phyloP scores from a whole-genome alignment of 192 early-diverging fungal species.

The Backusella macrospora region DNA sequence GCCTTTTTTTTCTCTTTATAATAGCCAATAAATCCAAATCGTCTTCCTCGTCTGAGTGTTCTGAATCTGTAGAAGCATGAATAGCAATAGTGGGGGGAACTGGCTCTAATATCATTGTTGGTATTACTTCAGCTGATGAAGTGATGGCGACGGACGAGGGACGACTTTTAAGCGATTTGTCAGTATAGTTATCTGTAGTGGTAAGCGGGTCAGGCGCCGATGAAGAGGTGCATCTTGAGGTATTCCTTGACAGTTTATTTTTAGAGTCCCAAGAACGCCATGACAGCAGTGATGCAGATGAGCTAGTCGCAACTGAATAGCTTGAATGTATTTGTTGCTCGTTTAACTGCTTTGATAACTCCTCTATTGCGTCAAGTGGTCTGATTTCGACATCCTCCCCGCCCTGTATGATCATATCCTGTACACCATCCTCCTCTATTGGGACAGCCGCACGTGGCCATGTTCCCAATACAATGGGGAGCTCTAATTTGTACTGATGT shows the following conservation, averaged over 20 bases:
- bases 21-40: constrained; percentile 16
- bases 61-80: neutral
- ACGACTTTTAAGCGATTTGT: neutral
- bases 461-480: constrained; percentile 43
- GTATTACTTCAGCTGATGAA: neutral
- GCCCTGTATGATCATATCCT: constrained; percentile 1
- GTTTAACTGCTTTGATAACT: neutral
- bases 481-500: constrained; percentile 23
- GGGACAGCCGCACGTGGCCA: constrained; percentile 42
- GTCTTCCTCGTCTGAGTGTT: constrained; percentile 5
- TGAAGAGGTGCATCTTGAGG: constrained; percentile 23
- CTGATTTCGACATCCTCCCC: constrained; percentile 12
- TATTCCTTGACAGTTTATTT: constrained; percentile 29
- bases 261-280: constrained; percentile 28
- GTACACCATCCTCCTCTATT: constrained; percentile 44
- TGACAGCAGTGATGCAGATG: constrained; percentile 19
- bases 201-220: constrained; percentile 17
- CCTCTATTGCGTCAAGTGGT: neutral
- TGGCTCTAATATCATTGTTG: neutral
- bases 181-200: neutral
- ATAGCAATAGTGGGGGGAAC: neutral
- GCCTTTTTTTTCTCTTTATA: constrained; percentile 16
- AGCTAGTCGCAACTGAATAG: constrained; percentile 16
- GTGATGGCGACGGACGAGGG: neutral
- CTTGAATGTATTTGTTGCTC: constrained; percentile 4